These are phyloP conservation scores for Coleophoma eucalyptorum DNA, from an alignment of 2,329 filamentous ascomycete species.

Conservation along the genomic window DNA sequence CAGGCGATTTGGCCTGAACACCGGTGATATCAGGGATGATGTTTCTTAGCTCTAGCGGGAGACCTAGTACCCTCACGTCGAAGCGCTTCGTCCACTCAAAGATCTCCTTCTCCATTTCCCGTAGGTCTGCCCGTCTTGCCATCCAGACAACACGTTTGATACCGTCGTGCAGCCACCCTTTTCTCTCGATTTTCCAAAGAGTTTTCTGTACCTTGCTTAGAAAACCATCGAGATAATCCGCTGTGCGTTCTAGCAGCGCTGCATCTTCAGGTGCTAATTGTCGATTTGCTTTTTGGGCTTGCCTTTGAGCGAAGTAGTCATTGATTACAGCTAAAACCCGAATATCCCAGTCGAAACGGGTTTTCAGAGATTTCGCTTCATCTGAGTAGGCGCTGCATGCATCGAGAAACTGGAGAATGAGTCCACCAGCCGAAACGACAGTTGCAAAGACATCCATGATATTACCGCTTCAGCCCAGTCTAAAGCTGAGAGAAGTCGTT, in stretches of 20 bases:
- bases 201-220: slow-evolving; percentile 2
- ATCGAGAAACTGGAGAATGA: slow-evolving; percentile 5
- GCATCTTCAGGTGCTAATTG: slow-evolving; percentile 2
- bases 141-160: slow-evolving; percentile 2
- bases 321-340: slow-evolving; percentile 3
- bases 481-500: too few relatives aligned
- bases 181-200: slow-evolving; percentile 3
- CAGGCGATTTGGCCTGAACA: too few relatives aligned
- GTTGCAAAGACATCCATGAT: too few relatives aligned
- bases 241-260: slow-evolving; percentile 3
- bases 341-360: slow-evolving; percentile 7
- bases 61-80: slow-evolving; percentile 1
- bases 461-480: too few relatives aligned
- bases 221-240: slow-evolving; percentile 2
- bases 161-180: slow-evolving; percentile 1
- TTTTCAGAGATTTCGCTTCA: slow-evolving; percentile 4
- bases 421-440: not conserved
- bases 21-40: not conserved
- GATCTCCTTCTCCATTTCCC: slow-evolving; percentile 3
- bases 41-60: slow-evolving; percentile 1
- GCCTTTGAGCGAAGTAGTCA: slow-evolving; percentile 3
- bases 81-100: slow-evolving; percentile 5
- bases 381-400: slow-evolving; percentile 6
- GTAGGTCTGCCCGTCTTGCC: slow-evolving; percentile 1
- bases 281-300: not conserved